These are phyloP conservation scores for Pilaira anomala DNA, from an alignment of 192 early-diverging fungal genomes.

Conservation along the genomic window DNA sequence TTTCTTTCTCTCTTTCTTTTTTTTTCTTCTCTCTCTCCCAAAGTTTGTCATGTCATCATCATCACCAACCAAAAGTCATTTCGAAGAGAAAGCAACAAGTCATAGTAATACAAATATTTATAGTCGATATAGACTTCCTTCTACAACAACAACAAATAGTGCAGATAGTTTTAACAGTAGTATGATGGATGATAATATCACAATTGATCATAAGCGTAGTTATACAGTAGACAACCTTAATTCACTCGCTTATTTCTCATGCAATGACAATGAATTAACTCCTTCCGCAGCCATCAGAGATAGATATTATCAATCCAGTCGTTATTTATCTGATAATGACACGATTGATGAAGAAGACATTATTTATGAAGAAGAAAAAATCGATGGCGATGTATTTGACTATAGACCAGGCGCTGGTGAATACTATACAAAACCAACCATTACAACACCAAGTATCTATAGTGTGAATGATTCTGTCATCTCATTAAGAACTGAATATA, in stretches of 20 bases:
- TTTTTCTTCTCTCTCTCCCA: not conserved
- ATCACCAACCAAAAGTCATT: not conserved
- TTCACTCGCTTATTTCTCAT: not conserved
- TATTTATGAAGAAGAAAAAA: not conserved
- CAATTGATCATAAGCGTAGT: not conserved
- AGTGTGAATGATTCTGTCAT: conserved; percentile 26
- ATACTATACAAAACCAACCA: conserved; percentile 4
- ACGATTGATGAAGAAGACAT: conserved; percentile 5
- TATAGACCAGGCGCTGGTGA: conserved; percentile 21
- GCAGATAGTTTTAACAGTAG: not conserved
- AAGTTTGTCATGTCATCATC: not conserved
- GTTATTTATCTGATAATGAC: conserved; percentile 11
- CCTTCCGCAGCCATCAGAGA: conserved; percentile 19
- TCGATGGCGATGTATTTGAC: conserved; percentile 18
- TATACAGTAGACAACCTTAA: not conserved
- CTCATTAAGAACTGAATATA: conserved; percentile 28
- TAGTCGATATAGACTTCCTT: conserved; percentile 4
- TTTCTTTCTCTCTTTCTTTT: not conserved
- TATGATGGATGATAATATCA: not conserved
- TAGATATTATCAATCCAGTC: conserved; percentile 14
- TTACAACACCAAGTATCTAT: conserved; percentile 13
- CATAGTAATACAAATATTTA: conserved; percentile 5
- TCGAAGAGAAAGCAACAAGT: too few species aligned
- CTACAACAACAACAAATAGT: not conserved
- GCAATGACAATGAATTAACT: not conserved